Conservation (phyloP, 257 asterid genomes). For the Nicotiana tomentosiformis region DNA sequence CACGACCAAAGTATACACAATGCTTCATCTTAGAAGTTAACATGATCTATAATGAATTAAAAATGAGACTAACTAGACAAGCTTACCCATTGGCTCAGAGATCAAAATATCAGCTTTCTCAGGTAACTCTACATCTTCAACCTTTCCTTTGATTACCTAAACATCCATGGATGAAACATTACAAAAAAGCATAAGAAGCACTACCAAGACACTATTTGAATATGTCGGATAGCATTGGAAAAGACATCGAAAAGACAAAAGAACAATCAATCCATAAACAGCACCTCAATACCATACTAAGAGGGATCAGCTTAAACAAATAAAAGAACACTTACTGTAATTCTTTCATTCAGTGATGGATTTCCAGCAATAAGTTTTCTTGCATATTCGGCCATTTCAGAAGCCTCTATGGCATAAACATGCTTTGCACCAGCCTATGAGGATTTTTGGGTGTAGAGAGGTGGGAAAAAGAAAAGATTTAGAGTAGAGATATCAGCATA, state of each 20-base stretch:
- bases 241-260: not conserved
- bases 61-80: not conserved
- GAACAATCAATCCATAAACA: not conserved
- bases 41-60: not conserved
- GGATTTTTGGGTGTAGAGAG: not conserved
- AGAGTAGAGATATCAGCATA: constrained; percentile 13
- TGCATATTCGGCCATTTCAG: constrained; percentile 98
- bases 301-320: not conserved
- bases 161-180: constrained; percentile 15
- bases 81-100: constrained; percentile 98
- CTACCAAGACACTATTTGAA: not conserved
- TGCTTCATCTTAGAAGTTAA: not conserved
- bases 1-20: not conserved
- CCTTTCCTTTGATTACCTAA: constrained; percentile 94
- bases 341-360: constrained; percentile 62
- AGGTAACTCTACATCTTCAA: constrained; percentile 90
- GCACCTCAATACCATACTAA: not conserved
- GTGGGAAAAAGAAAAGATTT: not conserved
- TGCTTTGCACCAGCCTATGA: constrained; percentile 93
- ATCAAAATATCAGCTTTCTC: constrained; percentile 94
- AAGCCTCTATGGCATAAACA: constrained; percentile 99
- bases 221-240: not conserved
- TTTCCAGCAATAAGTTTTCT: constrained; percentile 84
- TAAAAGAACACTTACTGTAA: constrained; percentile 56
- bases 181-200: not conserved